A percentile compares a stretch with the other conserved stretches of the same genome.
These are phyloP conservation scores for Ophiocordyceps sinensis DNA, from an alignment of 2,329 filamentous ascomycete genomes.

Conservation along the genomic window DNA sequence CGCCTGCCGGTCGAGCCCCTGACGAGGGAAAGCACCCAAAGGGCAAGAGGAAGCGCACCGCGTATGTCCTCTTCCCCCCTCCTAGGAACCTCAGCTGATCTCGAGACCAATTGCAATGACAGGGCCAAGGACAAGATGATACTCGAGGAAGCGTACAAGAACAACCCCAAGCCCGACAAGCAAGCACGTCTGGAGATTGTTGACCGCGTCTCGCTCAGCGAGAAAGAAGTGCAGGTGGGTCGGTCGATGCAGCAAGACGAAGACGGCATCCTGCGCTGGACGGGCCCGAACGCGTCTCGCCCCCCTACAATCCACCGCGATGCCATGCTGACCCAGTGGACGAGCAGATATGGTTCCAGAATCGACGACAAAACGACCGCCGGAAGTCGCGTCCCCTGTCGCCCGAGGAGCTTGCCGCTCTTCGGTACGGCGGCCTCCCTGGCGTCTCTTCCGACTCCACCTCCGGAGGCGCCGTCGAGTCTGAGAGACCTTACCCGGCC, in stretches of 20 bases:
- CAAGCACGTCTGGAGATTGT: conserved; percentile 73
- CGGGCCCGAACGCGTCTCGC: not conserved
- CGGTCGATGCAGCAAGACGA: not conserved
- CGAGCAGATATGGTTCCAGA: conserved; percentile 93
- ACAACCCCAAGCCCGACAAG: conserved; percentile 86
- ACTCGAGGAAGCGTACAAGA: conserved; percentile 71
- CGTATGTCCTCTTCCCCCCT: conserved; percentile 28
- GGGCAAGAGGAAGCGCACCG: conserved; percentile 48
- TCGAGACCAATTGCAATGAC: conserved; percentile 6
- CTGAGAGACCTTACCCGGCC: conserved; percentile 12
- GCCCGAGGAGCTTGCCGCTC: conserved; percentile 56
- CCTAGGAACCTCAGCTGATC: conserved; percentile 5
- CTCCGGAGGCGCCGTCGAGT: conserved; percentile 10
- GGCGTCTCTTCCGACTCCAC: conserved; percentile 32
- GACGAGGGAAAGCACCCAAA: conserved; percentile 34
- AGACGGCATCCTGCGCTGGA: not conserved
- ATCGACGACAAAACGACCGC: conserved; percentile 82
- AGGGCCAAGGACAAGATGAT: conserved; percentile 82
- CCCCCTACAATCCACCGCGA: not conserved
- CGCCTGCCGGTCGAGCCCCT: conserved; percentile 9
- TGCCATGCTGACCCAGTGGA: not conserved
- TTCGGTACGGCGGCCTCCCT: conserved; percentile 40
- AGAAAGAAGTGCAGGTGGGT: conserved; percentile 91
- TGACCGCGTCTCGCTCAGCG: conserved; percentile 70
- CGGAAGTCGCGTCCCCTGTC: conserved; percentile 75